Conservation (phyloP, 116 monocot species). For the Trichopus zeylanicus region DNA sequence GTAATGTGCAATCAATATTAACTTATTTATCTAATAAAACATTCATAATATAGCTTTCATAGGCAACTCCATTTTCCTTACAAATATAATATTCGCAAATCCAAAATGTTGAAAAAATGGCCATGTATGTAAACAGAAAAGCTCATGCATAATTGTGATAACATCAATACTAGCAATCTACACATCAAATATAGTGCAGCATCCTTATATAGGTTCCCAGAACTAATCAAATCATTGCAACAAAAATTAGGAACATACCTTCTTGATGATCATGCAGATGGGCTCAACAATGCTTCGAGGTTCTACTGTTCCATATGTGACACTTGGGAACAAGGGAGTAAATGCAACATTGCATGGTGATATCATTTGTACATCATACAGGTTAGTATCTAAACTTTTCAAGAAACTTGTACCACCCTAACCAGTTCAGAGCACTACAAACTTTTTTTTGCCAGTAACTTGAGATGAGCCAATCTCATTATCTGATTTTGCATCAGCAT, state of each 20-base stretch:
- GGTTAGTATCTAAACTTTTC: constrained; percentile 42
- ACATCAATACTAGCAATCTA: no score
- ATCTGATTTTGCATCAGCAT: constrained; percentile 40
- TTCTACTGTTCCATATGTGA: constrained; percentile 67
- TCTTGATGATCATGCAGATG: constrained; percentile 48
- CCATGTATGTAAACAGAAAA: no score
- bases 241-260: constrained; percentile 20
- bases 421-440: constrained; percentile 65
- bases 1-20: no score
- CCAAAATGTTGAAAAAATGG: no score
- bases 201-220: no score
- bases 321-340: constrained; percentile 62
- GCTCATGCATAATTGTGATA: no score
- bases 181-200: no score
- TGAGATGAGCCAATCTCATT: constrained; percentile 9
- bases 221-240: no score
- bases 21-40: no score
- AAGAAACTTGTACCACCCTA: constrained; percentile 71
- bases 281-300: constrained; percentile 63
- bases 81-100: no score
- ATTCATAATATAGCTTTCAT: no score
- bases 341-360: constrained; percentile 66
- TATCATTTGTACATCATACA: constrained; percentile 52
- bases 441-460: constrained; percentile 32
- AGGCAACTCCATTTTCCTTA: no score